Base-by-base conservation (phyloP, 2,329 filamentous ascomycete genomes). In the Alternaria postmessia region DNA sequence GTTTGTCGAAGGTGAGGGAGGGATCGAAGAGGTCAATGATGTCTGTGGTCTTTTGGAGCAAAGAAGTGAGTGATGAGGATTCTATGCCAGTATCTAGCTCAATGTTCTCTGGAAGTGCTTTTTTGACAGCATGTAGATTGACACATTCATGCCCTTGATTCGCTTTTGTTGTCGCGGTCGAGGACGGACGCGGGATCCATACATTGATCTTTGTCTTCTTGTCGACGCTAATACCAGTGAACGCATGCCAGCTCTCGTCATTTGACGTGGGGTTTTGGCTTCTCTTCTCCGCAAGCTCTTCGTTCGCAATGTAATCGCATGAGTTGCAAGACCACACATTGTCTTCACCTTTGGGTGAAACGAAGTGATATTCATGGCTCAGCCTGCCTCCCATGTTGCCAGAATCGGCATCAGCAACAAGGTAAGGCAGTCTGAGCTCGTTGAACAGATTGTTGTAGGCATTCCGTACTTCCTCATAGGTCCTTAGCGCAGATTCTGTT, bases 311-410 rank as follows among this genome's bases (percentile, higher is more conserved):
- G 73, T 94, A 92, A 34, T 86, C 83, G 75, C 95, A 99, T 11
- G 78, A 80, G 22, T 81, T 81, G 76, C 95, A 99, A 63, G 84
- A 89, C 63, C 96, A 87, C 38, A 99, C 85, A 1, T 87, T 89
- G 72, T 99, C 95, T 76, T 98, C 95, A 7, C 95, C 95, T 51
- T 91, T 89, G 0, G 86, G 75, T 30, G 89, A 92, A 1, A 90
- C 86, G 51, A 97, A 89, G 75, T 97, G 95, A 75, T 96, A 99
- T 73, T 99, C 95, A 75, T 99, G 95, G 76, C 94, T 98, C 38
- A 97, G 80, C 66, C 89, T 90, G 12, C 95, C 95, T 32, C 95
- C 95, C 87, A 99, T 99, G 66, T 93, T 92, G n/a, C 95, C 95
- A 1, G 94, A 97, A 76, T 94, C 94, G 7, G 95, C 95, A 68